A percentile compares a stretch with the other conserved stretches of the same genome.
Evolutionary conservation across 129 eudicot species (phyloP).

Genomic region (Apium graveolens): DNA sequence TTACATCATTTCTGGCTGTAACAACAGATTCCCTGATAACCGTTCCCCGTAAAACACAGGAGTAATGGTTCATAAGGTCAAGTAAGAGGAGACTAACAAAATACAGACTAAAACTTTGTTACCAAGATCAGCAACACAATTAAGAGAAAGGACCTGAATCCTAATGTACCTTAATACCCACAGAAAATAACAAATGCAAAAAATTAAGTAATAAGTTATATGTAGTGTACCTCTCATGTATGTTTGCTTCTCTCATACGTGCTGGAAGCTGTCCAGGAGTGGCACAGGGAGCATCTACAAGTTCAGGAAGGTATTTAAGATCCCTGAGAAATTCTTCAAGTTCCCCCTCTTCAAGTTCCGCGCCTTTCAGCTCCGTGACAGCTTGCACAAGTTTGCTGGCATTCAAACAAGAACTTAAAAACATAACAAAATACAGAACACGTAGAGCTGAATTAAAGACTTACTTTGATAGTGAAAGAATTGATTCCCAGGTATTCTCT

Average conservation of each 20-base stretch:
- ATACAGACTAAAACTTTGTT: too few species aligned
- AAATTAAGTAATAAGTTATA: too few species aligned
- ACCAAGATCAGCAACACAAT: too few species aligned
- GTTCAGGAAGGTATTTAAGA: not conserved
- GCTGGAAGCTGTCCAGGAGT: not conserved
- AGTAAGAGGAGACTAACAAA: too few species aligned
- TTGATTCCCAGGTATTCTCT: not conserved
- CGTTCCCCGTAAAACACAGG: too few species aligned
- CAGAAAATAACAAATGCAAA: not conserved
- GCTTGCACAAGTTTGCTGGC: not conserved
- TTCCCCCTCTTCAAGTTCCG: not conserved
- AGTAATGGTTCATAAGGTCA: too few species aligned
- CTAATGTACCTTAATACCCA: not conserved
- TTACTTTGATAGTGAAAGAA: not conserved
- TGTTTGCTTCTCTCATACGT: not conserved
- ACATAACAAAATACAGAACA: not conserved
- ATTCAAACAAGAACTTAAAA: not conserved
- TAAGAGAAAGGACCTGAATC: too few species aligned
- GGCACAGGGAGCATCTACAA: not conserved
- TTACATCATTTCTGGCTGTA: too few species aligned
- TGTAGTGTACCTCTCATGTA: not conserved
- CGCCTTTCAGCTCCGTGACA: not conserved
- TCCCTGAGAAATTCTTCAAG: not conserved
- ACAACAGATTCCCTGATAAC: too few species aligned
- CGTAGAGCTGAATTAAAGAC: not conserved